Conservation (phyloP, 495 filamentous ascomycete genomes). For the Aspergillus baeticus region DNA sequence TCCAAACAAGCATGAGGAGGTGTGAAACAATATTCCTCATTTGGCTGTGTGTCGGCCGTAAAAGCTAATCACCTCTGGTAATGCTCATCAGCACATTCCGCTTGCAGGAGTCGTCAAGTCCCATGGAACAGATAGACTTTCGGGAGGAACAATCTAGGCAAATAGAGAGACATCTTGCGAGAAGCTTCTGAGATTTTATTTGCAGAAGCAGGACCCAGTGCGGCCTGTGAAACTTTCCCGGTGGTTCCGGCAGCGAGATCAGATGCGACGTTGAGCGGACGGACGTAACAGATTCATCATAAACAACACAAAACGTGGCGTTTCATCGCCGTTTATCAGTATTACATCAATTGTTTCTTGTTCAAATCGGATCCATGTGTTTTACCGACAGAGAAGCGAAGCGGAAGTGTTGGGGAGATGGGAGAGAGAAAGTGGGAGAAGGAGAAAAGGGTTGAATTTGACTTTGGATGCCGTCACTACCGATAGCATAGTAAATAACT, state of each 20-base stretch:
- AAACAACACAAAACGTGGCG: background rate
- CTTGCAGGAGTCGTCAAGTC: background rate
- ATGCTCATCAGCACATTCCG: background rate
- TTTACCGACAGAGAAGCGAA: too few relatives aligned
- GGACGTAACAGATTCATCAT: background rate
- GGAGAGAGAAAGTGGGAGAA: too few relatives aligned
- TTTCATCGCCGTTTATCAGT: background rate
- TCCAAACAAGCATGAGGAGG: background rate
- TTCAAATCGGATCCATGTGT: too few relatives aligned
- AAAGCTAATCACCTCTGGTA: background rate
- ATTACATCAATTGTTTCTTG: too few relatives aligned
- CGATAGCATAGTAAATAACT: too few relatives aligned
- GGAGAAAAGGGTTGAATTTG: too few relatives aligned
- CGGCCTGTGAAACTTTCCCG: background rate
- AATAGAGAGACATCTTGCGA: background rate
- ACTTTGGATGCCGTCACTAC: too few relatives aligned
- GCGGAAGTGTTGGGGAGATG: too few relatives aligned
- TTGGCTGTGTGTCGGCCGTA: background rate
- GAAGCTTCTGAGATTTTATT: background rate
- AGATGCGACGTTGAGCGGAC: conserved; percentile 2
- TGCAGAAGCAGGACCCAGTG: background rate
- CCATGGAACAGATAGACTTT: background rate
- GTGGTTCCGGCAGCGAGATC: conserved; percentile 8
- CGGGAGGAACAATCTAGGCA: background rate
- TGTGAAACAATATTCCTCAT: conserved; percentile 6